A percentile compares a stretch with the other conserved stretches of the same genome.
Conservation (phyloP, 2,329 filamentous ascomycete genomes). For the Fusarium ambrosium region DNA sequence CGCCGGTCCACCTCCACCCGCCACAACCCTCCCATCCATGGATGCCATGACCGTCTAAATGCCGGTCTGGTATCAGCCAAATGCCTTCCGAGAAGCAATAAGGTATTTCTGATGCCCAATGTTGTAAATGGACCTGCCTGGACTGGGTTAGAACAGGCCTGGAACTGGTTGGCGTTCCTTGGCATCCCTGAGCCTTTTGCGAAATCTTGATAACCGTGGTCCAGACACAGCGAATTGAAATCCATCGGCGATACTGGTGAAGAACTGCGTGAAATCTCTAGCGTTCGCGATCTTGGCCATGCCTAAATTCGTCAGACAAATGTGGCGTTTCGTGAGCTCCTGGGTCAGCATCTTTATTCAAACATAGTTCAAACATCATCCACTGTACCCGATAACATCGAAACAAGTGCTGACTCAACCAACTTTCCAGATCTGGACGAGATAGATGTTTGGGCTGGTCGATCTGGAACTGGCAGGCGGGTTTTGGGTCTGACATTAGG, state of each 20-base stretch:
- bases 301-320: background rate
- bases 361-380: background rate
- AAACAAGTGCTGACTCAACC: background rate
- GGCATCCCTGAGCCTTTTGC: background rate
- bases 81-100: background rate
- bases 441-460: background rate
- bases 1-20: background rate
- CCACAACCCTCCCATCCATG: background rate
- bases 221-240: background rate
- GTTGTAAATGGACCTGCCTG: conserved; percentile 1
- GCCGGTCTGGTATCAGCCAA: background rate
- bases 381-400: background rate
- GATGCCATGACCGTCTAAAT: background rate
- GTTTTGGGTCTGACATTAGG: background rate
- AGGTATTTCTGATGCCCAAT: background rate
- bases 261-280: background rate
- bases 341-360: background rate
- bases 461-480: conserved; percentile 6
- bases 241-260: background rate
- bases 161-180: background rate
- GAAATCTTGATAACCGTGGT: background rate
- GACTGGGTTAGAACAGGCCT: conserved; percentile 16
- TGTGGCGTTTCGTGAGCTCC: background rate
- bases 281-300: background rate
- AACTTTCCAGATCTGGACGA: background rate